phyloP scores from a whole-genome alignment of 768 basidiomycete genomes.

The Russula lepida region DNA sequence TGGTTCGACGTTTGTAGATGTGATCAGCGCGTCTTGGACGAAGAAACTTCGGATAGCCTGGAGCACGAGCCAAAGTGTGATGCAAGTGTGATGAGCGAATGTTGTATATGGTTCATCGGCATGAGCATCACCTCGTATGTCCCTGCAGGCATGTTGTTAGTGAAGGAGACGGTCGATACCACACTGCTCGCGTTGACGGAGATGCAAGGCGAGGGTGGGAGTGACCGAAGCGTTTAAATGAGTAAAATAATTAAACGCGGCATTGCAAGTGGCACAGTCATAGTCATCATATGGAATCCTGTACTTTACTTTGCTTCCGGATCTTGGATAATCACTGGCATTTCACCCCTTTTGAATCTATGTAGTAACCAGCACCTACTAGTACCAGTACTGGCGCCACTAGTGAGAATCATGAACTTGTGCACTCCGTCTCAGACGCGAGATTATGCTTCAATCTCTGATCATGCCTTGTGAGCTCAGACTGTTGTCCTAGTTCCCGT shows the following conservation, averaged over 20 bases:
- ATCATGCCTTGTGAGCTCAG: slow-evolving; percentile 57
- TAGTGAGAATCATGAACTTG: slow-evolving; percentile 7
- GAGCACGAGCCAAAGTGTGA: background rate
- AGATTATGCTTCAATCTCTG: slow-evolving; percentile 67
- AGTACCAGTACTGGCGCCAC: too few species aligned
- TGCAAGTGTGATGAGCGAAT: background rate
- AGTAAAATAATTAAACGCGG: too few species aligned
- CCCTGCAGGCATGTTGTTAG: background rate
- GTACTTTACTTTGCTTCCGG: too few species aligned
- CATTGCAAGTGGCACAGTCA: too few species aligned
- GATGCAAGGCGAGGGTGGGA: background rate
- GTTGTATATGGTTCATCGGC: background rate
- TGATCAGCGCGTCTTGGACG: background rate
- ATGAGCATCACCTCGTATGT: slow-evolving; percentile 2
- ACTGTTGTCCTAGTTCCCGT: slow-evolving; percentile 24
- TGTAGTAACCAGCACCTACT: background rate
- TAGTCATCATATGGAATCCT: too few species aligned
- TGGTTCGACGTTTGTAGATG: slow-evolving; percentile 1
- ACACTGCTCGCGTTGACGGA: background rate
- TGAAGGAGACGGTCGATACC: background rate
- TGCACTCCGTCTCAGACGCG: slow-evolving; percentile 34
- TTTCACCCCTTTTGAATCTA: background rate
- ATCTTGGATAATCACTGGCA: background rate
- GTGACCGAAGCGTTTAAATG: background rate
- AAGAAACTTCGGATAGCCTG: slow-evolving; percentile 17